Base-by-base conservation (phyloP, 768 basidiomycete species). In the Fomitopsis pulvina region DNA sequence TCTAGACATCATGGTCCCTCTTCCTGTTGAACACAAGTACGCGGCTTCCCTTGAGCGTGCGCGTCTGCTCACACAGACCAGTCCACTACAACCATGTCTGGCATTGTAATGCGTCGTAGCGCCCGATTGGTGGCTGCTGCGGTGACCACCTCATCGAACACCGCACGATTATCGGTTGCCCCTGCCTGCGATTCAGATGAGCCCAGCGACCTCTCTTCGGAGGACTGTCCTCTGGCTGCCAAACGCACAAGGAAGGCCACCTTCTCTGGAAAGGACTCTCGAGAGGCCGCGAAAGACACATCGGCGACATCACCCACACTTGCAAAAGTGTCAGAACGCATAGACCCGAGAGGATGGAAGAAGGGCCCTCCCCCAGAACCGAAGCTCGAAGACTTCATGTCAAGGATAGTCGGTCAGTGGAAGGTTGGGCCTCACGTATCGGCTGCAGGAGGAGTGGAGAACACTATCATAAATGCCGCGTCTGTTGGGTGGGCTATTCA, bases 341-440 rank as follows among this genome's bases (percentile, higher is more conserved):
- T 10, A 50, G 47, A 21, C n/a, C 53, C 6, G 39, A 21, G 22
- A 43, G 30, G n/a, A 6, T 39, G 25, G 21, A 41, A 24, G 21
- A 62, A 57, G 48, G 57, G 42, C 21, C 34, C 50, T 7, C 37
- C 47, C 2, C 30, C 27, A 2, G 39, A 54, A 20, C 57, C 55
- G 2, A 55, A 51, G 11, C 61, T 60, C 10, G 63, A 57, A 8
- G 68, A 67, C 48, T 70, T 66, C 43, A 29, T 59, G 8, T 22
- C 49, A 8, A 51, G 58, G 20, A 20, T 41, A 12, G 10, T 6
- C 24, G 57, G 69, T 39, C 57, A 60, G 0, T 87, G 83, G 83
- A 85, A 85, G 60, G 71, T 92, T 11, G 91, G 91, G 1, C 88
- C 89, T 3, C 91, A 94, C 59, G 85, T 92, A 21, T 90, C 88